Conservation (phyloP, 495 filamentous ascomycete genomes). For the Amphirosellinia nigrospora region DNA sequence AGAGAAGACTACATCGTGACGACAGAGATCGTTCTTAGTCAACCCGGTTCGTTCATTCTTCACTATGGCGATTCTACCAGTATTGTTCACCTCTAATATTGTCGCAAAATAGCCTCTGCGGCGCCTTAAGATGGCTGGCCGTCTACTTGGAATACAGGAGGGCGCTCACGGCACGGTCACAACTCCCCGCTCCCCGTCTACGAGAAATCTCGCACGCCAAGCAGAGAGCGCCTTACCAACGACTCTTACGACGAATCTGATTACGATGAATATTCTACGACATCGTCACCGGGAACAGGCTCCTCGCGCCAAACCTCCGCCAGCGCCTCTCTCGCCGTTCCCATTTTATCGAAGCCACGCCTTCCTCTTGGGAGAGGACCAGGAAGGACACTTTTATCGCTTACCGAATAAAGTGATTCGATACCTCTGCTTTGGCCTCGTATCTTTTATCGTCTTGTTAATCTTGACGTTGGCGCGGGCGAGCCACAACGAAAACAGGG, state of each 20-base stretch:
- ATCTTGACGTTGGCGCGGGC: conserved; percentile 72
- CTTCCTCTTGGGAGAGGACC: conserved; percentile 47
- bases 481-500: conserved; percentile 67
- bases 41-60: conserved; percentile 4
- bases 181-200: conserved; percentile 51
- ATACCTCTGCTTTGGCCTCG: conserved; percentile 73
- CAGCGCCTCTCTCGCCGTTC: conserved; percentile 56
- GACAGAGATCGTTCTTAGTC: not conserved
- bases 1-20: conserved; percentile 10
- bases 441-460: conserved; percentile 72
- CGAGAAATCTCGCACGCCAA: conserved; percentile 40
- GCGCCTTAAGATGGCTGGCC: conserved; percentile 35
- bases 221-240: conserved; percentile 53
- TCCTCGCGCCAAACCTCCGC: conserved; percentile 57
- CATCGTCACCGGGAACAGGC: conserved; percentile 48
- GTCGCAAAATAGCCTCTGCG: conserved; percentile 11
- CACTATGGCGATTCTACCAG: not conserved
- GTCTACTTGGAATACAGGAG: conserved; percentile 34
- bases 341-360: conserved; percentile 58
- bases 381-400: conserved; percentile 57
- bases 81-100: conserved; percentile 10
- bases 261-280: conserved; percentile 49
- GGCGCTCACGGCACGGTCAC: conserved; percentile 44
- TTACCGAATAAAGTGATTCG: conserved; percentile 69
- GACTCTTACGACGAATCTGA: conserved; percentile 50